Percentiles rank a stretch among this genome's conserved stretches.
Evolutionary conservation across 352 stramenopile species (phyloP).

Genomic region (Globisporangium irregulare): DNA sequence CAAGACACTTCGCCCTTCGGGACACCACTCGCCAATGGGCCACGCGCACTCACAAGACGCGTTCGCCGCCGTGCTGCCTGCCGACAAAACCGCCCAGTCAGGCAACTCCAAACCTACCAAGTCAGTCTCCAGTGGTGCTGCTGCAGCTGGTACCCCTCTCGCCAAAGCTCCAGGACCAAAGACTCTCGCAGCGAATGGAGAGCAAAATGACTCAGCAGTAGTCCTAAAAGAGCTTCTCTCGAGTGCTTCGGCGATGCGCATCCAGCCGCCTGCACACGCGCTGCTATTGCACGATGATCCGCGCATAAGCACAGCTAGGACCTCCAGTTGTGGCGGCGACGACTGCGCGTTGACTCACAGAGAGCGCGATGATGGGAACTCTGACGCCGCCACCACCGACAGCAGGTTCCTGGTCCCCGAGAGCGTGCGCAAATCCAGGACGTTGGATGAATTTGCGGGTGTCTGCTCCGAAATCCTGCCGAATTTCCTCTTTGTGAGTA

Average conservation of each 20-base stretch:
- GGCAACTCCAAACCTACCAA: too few species aligned
- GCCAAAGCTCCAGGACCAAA: neutral
- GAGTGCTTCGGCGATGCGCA: neutral
- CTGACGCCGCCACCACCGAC: neutral
- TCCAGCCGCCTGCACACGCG: conserved; percentile 12
- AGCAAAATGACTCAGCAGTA: neutral
- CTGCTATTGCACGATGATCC: neutral
- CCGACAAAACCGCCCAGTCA: neutral
- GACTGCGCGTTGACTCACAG: neutral
- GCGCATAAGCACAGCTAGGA: neutral
- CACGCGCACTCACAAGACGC: neutral
- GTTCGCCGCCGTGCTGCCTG: conserved; percentile 8
- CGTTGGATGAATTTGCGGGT: conserved; percentile 31
- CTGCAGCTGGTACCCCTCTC: neutral
- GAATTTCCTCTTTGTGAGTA: conserved; percentile 57
- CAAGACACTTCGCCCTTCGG: too few species aligned
- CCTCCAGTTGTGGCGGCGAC: neutral
- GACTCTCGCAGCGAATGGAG: neutral
- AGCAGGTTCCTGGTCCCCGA: conserved; percentile 41
- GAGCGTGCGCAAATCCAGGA: conserved; percentile 55
- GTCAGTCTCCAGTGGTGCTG: neutral
- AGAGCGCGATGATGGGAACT: too few species aligned
- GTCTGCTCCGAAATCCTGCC: conserved; percentile 65
- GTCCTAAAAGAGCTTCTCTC: too few species aligned
- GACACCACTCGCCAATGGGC: conserved; percentile 3